Base-by-base conservation (phyloP, 345 rosid species). In the Citrus unshiu region DNA sequence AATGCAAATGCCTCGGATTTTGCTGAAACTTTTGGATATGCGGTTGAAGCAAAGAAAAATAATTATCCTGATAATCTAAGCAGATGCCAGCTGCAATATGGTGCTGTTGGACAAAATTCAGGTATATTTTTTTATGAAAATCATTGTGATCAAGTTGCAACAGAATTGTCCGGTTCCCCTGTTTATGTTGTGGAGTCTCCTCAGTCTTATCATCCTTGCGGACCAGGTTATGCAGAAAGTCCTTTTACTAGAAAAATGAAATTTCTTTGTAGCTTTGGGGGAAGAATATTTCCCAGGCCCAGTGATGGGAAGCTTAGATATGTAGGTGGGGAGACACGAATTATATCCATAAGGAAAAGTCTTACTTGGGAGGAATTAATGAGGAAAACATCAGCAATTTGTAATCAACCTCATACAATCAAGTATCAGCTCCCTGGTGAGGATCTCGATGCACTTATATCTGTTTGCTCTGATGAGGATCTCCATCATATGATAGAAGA, bases 381-480 rank as follows among this genome's bases (percentile, higher is more conserved):
- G 77, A 85, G 73, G 82, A 95, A 92, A 84, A 92, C 95, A 64
- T 76, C 80, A 12, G 93, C 83, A 66, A 80, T 95, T 79, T 90
- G 92, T 77, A 89, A 82, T 74, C 92, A 91, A 34, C 86, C 92
- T 16, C 97, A 93, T 78, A 88, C 89, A 9, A 89, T 95, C 84
- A 95, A 88, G 85, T 95, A 93, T 81, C 99, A 95, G 72, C 96
- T 95, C 72, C 98, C 98, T 0, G 95, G 91, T 4, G 97, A 95
- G 89, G 98, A 95, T 85, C 97, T 95, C 14, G 98, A 95, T 35
- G 94, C 98, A 6, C 83, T 95, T 16, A 87, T 93, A 61, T 95
- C 98, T 5, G 94, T 95, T 81, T 90, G 91, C 76, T 90, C 93
- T 0, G 86, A 91, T 76, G 99, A 95, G 84, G 99, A 95, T 85